These are phyloP conservation scores for Candida sp. DNA, from an alignment of 1,139 yeast genomes.

Conservation along the genomic window DNA sequence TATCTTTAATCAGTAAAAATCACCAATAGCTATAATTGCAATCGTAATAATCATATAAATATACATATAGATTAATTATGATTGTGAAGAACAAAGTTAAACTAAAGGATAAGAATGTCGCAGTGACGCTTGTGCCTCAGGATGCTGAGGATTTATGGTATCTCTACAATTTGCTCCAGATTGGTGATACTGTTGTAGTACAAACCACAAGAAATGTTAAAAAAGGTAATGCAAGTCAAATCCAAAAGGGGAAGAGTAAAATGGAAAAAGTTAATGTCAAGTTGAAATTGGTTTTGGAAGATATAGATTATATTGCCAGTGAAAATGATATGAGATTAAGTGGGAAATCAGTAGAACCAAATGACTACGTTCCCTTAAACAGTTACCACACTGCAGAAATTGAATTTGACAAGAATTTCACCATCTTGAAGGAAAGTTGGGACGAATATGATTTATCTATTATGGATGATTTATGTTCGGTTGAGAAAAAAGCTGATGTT, in stretches of 20 bases:
- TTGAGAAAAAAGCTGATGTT: constrained; percentile 82
- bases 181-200: constrained; percentile 71
- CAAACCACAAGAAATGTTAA: constrained; percentile 67
- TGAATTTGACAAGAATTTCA: constrained; percentile 65
- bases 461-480: constrained; percentile 66
- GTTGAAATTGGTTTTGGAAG: constrained; percentile 59
- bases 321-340: constrained; percentile 76
- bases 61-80: constrained; percentile 10
- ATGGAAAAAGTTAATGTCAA: constrained; percentile 57
- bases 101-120: constrained; percentile 59
- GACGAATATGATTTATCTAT: constrained; percentile 69
- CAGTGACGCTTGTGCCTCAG: constrained; percentile 67
- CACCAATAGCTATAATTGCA: background rate
- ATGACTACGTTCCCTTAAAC: constrained; percentile 78
- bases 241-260: constrained; percentile 41
- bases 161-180: constrained; percentile 72
- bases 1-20: no score
- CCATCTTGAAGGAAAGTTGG: constrained; percentile 74
- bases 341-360: constrained; percentile 73
- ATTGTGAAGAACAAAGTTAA: constrained; percentile 13
- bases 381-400: constrained; percentile 88
- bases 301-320: constrained; percentile 73
- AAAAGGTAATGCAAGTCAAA: constrained; percentile 25
- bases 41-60: background rate
- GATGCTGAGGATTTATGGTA: constrained; percentile 95